phyloP scores from a whole-genome alignment of 2,329 filamentous ascomycete genomes.

The Aspergillus chevalieri region DNA sequence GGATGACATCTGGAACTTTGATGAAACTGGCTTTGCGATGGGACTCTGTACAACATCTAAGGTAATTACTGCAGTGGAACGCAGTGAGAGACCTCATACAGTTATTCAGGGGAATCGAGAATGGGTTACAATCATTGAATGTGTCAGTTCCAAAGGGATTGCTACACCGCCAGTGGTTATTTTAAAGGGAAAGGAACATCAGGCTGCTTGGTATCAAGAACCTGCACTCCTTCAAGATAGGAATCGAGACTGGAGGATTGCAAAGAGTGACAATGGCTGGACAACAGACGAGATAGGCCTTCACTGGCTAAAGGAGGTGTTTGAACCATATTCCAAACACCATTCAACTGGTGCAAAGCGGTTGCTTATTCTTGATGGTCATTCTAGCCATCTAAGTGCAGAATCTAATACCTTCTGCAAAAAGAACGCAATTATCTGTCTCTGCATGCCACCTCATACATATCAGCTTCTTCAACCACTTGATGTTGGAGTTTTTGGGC shows the following conservation, averaged over 20 bases:
- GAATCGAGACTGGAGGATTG: neutral
- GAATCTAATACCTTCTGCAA: neutral
- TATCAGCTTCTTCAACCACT: neutral
- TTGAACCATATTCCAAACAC: neutral
- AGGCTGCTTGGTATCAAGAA: constrained; percentile 1
- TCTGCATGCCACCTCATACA: neutral
- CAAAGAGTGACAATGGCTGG: neutral
- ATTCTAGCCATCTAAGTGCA: too few species aligned
- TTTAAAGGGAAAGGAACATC: neutral
- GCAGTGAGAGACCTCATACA: constrained; percentile 1
- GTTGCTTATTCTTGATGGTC: too few species aligned
- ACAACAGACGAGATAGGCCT: constrained; percentile 1
- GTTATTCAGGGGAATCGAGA: neutral
- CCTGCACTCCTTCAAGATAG: neutral
- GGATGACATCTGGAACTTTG: too few species aligned
- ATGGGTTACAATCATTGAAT: constrained; percentile 2
- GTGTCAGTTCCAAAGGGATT: constrained; percentile 1
- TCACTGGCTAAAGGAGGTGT: neutral
- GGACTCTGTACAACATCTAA: neutral
- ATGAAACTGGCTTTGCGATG: too few species aligned
- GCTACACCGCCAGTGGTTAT: constrained; percentile 1
- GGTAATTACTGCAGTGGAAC: constrained; percentile 1
- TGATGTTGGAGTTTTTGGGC: neutral
- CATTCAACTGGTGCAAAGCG: neutral
- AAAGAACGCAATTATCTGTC: neutral